A percentile compares a stretch with the other conserved stretches of the same genome.
These are phyloP conservation scores for Aphanomyces stellatus DNA, from an alignment of 352 stramenopile genomes.

Conservation along the genomic window DNA sequence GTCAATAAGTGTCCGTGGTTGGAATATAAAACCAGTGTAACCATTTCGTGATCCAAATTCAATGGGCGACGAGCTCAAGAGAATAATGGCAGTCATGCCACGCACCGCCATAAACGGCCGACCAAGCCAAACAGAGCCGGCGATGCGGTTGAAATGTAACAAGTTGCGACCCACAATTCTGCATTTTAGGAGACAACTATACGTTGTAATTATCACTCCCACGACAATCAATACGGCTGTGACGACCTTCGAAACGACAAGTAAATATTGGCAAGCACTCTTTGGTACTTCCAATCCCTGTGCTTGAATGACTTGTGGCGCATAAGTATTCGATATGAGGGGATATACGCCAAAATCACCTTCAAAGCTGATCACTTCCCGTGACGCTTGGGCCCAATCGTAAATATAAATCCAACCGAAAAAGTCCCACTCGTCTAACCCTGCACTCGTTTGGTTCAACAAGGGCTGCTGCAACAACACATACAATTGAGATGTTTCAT, in stretches of 20 bases:
- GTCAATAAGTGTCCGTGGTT: neutral
- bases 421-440: neutral
- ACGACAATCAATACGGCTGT: neutral
- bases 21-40: neutral
- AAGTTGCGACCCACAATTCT: neutral
- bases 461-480: neutral
- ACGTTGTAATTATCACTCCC: neutral
- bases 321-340: neutral
- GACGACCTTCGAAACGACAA: neutral
- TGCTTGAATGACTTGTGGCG: neutral
- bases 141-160: constrained; percentile 3
- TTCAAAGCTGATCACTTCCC: neutral
- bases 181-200: neutral
- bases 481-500: neutral
- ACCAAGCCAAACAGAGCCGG: neutral
- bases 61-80: neutral
- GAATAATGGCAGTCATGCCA: constrained; percentile 1
- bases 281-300: constrained; percentile 4
- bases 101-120: neutral
- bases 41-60: neutral
- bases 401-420: neutral
- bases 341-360: neutral
- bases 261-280: constrained; percentile 9
- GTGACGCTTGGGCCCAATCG: neutral
- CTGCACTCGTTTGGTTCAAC: neutral